Base-by-base conservation (phyloP, 768 basidiomycete species). In the Amanita muscaria region DNA sequence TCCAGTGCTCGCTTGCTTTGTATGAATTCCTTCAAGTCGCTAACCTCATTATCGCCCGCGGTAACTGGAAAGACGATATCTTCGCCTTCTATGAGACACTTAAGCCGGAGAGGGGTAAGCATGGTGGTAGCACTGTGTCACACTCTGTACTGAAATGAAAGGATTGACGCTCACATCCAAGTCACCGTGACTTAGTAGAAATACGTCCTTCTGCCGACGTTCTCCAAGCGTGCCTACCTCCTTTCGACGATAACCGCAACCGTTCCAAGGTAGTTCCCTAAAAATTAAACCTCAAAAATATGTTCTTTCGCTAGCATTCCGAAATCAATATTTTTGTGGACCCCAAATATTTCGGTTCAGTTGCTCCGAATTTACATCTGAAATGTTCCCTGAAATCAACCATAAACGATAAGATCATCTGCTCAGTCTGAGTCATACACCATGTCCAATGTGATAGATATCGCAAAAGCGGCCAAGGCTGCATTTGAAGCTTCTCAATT, bases 401-500 rank as follows among this genome's bases (percentile, higher is more conserved):
- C 30, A 23, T 23, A 16, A 37, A 40, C 25, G 18, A 21, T 6
- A 36, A 27, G 36, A 41, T 50, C 48, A 56, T 62, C n/a, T n/a
- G n/a, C n/a, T 30, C 36, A 41, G 37, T 33, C 46, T 21, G 37
- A n/a, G 21, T 47, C 24, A 29, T 44, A 34, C 35, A 35, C 42
- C 23, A 48, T 42, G 44, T 39, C 44, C 22, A 58, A 53, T 36
- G 74, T 70, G n/a, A 66, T 71, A 59, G 64, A 60, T 12, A 83
- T 97, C 46, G 96, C 94, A 11, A 74, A 69, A 56, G 70, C 76
- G 2, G 90, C 92, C 18, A 88, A 90, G 59, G 58, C 64, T 6
- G 88, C 94, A 0, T 99, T 94, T 57, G 83, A 92, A 54, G 72
- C 73, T 15, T 91, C 92, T 4, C 94, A 96, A 59, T 73, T 94